These are phyloP conservation scores for Xylaria sp. DNA, from an alignment of 2,329 filamentous ascomycete genomes.

Conservation along the genomic window DNA sequence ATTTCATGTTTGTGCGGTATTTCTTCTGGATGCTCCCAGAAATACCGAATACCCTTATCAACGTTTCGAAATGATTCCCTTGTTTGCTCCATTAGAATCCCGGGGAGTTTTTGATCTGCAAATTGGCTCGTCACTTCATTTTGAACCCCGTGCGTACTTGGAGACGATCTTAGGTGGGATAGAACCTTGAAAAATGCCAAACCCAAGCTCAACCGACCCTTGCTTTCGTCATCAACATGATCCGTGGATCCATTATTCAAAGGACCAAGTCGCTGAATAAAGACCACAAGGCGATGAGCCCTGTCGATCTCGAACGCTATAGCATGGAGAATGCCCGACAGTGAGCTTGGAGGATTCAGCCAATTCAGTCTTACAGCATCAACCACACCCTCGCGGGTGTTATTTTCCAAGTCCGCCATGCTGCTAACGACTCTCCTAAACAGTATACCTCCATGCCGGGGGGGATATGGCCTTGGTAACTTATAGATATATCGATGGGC, in stretches of 20 bases:
- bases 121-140: neutral
- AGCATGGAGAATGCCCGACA: neutral
- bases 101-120: too few species aligned
- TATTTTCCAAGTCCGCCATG: neutral
- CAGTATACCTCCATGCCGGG: neutral
- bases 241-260: neutral
- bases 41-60: neutral
- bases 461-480: neutral
- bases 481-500: neutral
- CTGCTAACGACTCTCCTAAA: constrained; percentile 6
- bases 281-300: neutral
- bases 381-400: too few species aligned
- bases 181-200: neutral
- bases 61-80: too few species aligned
- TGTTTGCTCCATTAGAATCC: too few species aligned
- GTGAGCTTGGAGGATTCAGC: neutral
- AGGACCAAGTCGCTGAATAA: neutral
- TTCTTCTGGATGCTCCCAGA: neutral
- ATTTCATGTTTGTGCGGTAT: constrained; percentile 1
- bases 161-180: neutral
- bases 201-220: neutral
- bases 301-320: neutral
- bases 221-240: neutral
- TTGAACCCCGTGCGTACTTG: neutral
- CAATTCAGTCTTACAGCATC: neutral